These are phyloP conservation scores for Boletus edulis DNA, from an alignment of 768 basidiomycete genomes.

Conservation along the genomic window DNA sequence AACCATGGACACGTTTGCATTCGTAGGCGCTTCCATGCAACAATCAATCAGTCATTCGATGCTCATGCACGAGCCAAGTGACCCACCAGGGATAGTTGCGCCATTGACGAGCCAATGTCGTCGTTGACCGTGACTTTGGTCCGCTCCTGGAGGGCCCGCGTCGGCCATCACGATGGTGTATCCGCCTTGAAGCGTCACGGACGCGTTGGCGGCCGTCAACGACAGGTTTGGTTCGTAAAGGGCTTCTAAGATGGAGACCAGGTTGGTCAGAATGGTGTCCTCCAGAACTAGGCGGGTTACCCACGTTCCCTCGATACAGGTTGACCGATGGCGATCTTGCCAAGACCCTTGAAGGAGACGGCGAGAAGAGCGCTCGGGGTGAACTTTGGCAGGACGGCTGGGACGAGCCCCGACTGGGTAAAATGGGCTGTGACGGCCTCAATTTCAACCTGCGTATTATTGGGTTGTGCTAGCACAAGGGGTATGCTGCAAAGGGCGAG, in stretches of 20 bases:
- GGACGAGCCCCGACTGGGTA: conserved; percentile 55
- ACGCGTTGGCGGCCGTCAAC: conserved; percentile 48
- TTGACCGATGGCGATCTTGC: conserved; percentile 57
- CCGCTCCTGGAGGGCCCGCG: conserved; percentile 62
- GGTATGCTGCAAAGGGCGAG: conserved; percentile 37
- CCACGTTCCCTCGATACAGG: conserved; percentile 53
- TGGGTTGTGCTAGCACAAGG: conserved; percentile 45
- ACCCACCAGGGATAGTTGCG: conserved; percentile 47
- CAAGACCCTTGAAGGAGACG: conserved; percentile 48
- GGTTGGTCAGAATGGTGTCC: not conserved
- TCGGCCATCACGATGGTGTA: conserved; percentile 79
- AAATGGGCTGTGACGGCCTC: conserved; percentile 71
- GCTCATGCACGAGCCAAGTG: not conserved
- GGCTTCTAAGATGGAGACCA: conserved; percentile 45
- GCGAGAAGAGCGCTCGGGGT: conserved; percentile 56
- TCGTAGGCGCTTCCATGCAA: conserved; percentile 15
- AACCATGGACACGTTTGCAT: conserved; percentile 39
- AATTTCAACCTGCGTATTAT: conserved; percentile 43
- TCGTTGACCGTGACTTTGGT: conserved; percentile 56
- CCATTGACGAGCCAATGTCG: conserved; percentile 82
- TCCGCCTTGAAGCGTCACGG: conserved; percentile 42
- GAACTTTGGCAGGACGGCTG: conserved; percentile 59
- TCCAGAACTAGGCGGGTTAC: conserved; percentile 23
- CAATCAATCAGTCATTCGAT: not conserved
- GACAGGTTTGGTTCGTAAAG: conserved; percentile 51